Evolutionary conservation across 768 basidiomycete species (phyloP).

Genomic region (Lentinula detonsa): DNA sequence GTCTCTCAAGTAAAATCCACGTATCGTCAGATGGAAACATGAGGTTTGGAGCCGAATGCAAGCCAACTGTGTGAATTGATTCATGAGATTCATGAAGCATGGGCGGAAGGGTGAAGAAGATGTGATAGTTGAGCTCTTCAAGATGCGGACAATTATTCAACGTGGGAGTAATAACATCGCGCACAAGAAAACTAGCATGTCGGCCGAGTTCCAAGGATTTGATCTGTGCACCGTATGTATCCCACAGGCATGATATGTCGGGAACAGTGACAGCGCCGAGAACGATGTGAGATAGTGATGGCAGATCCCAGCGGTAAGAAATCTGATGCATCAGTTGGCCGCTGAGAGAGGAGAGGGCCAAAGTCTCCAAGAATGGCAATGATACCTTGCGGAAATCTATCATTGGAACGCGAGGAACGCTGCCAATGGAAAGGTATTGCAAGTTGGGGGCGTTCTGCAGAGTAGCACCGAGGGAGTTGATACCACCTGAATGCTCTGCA

Average conservation of each 20-base stretch:
- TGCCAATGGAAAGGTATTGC: constrained; percentile 39
- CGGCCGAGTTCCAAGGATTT: constrained; percentile 52
- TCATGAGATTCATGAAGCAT: constrained; percentile 13
- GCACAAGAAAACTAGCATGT: constrained; percentile 46
- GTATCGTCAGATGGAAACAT: constrained; percentile 28
- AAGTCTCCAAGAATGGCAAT: constrained; percentile 43
- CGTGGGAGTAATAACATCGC: constrained; percentile 41
- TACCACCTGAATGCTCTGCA: constrained; percentile 58
- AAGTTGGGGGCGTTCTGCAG: constrained; percentile 49
- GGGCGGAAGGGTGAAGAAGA: constrained; percentile 39
- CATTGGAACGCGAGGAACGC: constrained; percentile 9
- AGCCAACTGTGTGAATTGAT: constrained; percentile 38
- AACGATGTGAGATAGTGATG: constrained; percentile 45
- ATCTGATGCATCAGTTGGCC: constrained; percentile 48
- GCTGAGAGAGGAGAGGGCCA: constrained; percentile 45
- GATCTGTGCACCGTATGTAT: constrained; percentile 42
- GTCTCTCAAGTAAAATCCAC: constrained; percentile 38
- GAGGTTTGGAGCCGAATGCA: constrained; percentile 44
- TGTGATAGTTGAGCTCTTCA: constrained; percentile 47
- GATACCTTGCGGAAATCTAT: constrained; percentile 21
- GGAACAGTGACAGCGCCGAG: constrained; percentile 39
- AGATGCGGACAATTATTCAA: constrained; percentile 41
- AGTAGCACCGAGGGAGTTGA: constrained; percentile 53
- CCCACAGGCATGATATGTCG: constrained; percentile 42
- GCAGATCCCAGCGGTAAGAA: constrained; percentile 40